phyloP scores from a whole-genome alignment of 495 filamentous ascomycete genomes.

The Podospora anserina region DNA sequence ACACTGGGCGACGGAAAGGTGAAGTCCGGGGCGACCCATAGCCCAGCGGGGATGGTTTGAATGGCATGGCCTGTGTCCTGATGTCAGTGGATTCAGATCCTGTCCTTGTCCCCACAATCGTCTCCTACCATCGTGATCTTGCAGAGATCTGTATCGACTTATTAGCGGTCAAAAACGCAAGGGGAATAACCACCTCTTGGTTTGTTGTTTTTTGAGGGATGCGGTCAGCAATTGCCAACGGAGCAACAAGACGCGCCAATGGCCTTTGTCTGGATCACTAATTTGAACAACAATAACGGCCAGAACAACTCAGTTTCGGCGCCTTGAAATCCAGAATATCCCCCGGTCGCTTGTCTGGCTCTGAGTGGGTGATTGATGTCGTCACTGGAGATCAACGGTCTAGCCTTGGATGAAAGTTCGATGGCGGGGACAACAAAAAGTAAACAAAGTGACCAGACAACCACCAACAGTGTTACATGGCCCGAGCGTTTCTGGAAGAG shows the following conservation, averaged over 20 bases:
- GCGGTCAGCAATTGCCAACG: background rate
- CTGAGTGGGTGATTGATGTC: constrained; percentile 3
- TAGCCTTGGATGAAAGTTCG: background rate
- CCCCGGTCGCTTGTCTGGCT: background rate
- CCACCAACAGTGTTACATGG: background rate
- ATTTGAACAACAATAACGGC: background rate
- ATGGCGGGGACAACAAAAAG: constrained; percentile 5
- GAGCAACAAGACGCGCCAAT: background rate
- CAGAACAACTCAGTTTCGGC: background rate
- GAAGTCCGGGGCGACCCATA: constrained; percentile 62
- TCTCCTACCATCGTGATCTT: background rate
- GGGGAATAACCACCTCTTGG: background rate
- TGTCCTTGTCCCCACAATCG: background rate
- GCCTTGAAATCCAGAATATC: background rate
- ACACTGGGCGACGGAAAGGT: constrained; percentile 68
- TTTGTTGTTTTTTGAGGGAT: background rate
- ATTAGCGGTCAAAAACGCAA: background rate
- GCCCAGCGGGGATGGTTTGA: constrained; percentile 54
- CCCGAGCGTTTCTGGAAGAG: background rate
- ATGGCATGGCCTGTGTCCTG: constrained; percentile 42
- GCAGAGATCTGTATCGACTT: background rate
- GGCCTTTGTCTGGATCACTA: background rate
- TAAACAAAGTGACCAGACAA: constrained; percentile 26
- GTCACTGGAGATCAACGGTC: constrained; percentile 3
- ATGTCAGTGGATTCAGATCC: background rate